Conservation (phyloP, 768 basidiomycete genomes). For the Exidia glandulosa region DNA sequence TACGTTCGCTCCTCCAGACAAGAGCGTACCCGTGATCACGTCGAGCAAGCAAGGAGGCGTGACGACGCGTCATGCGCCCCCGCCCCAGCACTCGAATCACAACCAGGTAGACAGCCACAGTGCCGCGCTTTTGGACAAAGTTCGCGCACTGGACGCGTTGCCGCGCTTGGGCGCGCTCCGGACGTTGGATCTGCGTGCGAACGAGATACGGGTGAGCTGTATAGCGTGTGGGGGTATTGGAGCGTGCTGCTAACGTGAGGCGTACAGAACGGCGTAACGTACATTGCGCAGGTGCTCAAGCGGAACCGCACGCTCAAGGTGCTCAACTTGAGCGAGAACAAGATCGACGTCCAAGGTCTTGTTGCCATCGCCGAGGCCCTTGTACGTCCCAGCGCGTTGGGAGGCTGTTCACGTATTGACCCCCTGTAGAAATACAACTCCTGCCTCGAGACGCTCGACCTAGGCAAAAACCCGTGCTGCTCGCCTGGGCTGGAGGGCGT, state of each 20-base stretch:
- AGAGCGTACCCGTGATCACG: constrained; percentile 54
- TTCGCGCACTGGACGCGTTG: constrained; percentile 77
- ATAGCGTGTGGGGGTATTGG: constrained; percentile 38
- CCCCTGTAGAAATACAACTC: constrained; percentile 83
- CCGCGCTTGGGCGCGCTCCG: constrained; percentile 76
- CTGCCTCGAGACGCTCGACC: constrained; percentile 83
- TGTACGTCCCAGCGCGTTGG: constrained; percentile 34
- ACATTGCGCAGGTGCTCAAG: constrained; percentile 91
- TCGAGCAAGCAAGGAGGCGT: constrained; percentile 38
- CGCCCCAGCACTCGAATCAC: background rate
- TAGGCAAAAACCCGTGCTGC: constrained; percentile 88
- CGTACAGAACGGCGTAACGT: constrained; percentile 74
- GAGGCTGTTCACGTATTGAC: background rate
- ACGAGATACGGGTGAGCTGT: constrained; percentile 84
- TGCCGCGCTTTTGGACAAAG: constrained; percentile 74
- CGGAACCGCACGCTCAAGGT: constrained; percentile 92
- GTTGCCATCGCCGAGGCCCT: constrained; percentile 79
- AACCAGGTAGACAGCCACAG: constrained; percentile 43
- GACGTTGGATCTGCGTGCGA: constrained; percentile 85
- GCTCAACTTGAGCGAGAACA: constrained; percentile 89
- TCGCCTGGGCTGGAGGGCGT: constrained; percentile 39
- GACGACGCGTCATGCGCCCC: constrained; percentile 31
- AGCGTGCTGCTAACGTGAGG: background rate
- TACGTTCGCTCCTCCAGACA: background rate
- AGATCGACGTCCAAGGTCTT: constrained; percentile 73